Conservation (phyloP, 441 rosid genomes). For the Populus tomentosa region DNA sequence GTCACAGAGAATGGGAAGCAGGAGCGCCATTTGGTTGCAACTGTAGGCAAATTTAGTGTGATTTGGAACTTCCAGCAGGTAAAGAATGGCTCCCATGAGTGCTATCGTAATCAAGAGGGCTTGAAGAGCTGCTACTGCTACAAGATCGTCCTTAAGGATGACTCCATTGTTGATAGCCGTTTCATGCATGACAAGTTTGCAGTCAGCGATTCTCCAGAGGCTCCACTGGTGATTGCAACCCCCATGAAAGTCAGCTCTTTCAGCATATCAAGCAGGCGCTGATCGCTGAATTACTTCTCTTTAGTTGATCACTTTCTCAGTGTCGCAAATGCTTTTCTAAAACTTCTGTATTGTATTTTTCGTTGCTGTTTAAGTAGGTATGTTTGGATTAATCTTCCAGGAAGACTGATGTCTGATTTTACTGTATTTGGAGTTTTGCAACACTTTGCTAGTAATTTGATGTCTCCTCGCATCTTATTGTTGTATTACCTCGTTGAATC, state of each 20-base stretch:
- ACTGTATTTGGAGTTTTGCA: slow-evolving; percentile 8
- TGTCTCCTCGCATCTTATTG: neutral
- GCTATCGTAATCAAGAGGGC: slow-evolving; percentile 86
- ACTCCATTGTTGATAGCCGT: slow-evolving; percentile 92
- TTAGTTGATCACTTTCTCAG: slow-evolving; percentile 8
- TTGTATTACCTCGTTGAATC: slow-evolving; percentile 13
- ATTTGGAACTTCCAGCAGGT: slow-evolving; percentile 97
- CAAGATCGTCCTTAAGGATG: slow-evolving; percentile 82
- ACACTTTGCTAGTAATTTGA: slow-evolving; percentile 9
- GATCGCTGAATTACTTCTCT: slow-evolving; percentile 13
- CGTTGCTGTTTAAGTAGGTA: slow-evolving; percentile 5
- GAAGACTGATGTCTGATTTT: slow-evolving; percentile 12
- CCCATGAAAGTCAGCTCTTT: slow-evolving; percentile 95
- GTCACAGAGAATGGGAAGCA: slow-evolving; percentile 93
- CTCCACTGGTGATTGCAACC: slow-evolving; percentile 95
- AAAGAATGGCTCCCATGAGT: slow-evolving; percentile 84
- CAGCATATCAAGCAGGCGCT: slow-evolving; percentile 81
- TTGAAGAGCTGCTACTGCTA: slow-evolving; percentile 98
- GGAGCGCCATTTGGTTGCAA: slow-evolving; percentile 97
- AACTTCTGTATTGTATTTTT: slow-evolving; percentile 15
- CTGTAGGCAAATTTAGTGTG: slow-evolving; percentile 93
- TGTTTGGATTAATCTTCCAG: slow-evolving; percentile 2
- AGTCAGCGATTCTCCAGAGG: slow-evolving; percentile 86
- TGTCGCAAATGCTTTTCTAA: slow-evolving; percentile 1
- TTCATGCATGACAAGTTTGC: slow-evolving; percentile 99